phyloP scores from a whole-genome alignment of 768 basidiomycete species.

The Boletus subcaerulescens region DNA sequence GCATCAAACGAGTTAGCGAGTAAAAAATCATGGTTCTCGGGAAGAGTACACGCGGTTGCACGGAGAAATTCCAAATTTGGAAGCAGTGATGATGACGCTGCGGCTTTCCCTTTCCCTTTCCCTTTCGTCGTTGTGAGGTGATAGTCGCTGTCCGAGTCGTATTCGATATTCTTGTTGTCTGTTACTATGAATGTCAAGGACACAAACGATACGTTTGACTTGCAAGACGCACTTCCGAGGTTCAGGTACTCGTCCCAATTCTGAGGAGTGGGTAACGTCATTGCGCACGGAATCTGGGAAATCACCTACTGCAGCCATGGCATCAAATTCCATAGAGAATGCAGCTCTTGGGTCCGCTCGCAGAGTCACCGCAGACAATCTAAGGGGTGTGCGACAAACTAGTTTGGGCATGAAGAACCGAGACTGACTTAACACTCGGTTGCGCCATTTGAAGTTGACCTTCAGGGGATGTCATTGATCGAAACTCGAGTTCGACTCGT shows the following conservation, averaged over 20 bases:
- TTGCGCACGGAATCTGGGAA: not conserved
- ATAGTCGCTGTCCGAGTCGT: constrained; percentile 50
- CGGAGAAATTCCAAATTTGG: constrained; percentile 44
- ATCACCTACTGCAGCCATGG: constrained; percentile 54
- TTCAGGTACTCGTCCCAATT: constrained; percentile 65
- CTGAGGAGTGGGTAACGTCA: constrained; percentile 28
- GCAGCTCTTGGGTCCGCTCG: constrained; percentile 47
- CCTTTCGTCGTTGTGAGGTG: constrained; percentile 35
- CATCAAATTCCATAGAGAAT: constrained; percentile 59
- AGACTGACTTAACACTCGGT: constrained; percentile 55
- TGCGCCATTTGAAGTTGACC: constrained; percentile 71
- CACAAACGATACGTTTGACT: not conserved
- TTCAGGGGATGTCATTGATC: constrained; percentile 41
- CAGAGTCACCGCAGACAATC: constrained; percentile 51
- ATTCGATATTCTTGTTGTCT: constrained; percentile 19
- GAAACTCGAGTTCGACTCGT: constrained; percentile 70
- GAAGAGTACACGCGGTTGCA: constrained; percentile 59
- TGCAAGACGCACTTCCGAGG: constrained; percentile 37
- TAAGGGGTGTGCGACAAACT: constrained; percentile 19
- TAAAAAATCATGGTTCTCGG: constrained; percentile 67
- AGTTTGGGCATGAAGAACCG: not conserved
- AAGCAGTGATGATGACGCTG: constrained; percentile 20
- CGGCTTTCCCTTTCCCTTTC: constrained; percentile 30
- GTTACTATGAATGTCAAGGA: not conserved
- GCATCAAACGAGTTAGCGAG: constrained; percentile 64